phyloP scores from a whole-genome alignment of 108 stramenopile genomes.

The Skeletonema marinoi region DNA sequence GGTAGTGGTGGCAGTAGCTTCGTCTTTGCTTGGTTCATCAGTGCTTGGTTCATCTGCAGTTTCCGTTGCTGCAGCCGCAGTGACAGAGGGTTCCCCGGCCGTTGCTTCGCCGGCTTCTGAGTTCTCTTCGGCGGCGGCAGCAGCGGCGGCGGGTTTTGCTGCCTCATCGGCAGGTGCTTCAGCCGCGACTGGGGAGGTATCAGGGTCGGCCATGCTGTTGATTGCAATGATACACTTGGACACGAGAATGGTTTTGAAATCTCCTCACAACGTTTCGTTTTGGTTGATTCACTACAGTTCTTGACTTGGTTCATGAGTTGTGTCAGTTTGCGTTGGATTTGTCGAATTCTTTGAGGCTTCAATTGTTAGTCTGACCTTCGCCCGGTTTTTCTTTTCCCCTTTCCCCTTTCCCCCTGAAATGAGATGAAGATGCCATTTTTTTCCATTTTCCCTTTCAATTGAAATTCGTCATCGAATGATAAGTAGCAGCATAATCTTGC shows the following conservation, averaged over 20 bases:
- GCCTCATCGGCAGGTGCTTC: neutral
- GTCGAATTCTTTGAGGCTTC: neutral
- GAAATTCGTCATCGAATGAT: no score
- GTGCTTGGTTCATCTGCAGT: neutral
- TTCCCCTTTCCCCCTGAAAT: no score
- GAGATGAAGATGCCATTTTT: no score
- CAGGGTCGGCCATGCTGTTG: neutral
- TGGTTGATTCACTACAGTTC: neutral
- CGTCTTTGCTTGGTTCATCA: neutral
- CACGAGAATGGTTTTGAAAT: neutral
- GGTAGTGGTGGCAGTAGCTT: conserved; percentile 1
- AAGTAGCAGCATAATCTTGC: no score
- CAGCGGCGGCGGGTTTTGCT: neutral
- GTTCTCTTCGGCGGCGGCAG: neutral
- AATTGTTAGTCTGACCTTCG: no score
- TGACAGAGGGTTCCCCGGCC: neutral
- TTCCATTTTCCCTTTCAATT: no score
- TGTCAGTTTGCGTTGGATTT: neutral
- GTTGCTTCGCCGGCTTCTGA: neutral
- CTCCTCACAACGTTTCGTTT: neutral
- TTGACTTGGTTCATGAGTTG: neutral
- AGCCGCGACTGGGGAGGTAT: neutral
- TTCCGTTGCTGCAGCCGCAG: neutral
- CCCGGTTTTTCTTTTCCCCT: no score
- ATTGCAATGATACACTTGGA: neutral